phyloP scores from a whole-genome alignment of 352 stramenopile genomes.

The Globisporangium nunn region DNA sequence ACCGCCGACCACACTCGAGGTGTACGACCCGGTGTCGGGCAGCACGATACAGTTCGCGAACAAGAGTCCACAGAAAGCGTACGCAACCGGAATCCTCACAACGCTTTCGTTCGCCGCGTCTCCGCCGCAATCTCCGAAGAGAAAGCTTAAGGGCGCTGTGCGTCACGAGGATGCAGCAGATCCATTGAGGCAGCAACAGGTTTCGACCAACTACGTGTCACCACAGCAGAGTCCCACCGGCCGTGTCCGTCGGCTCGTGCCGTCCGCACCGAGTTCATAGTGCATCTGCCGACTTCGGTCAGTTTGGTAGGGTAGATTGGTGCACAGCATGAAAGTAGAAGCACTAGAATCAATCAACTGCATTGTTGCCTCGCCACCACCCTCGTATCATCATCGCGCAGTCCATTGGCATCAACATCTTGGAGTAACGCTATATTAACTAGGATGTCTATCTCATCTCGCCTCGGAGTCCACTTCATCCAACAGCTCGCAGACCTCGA shows the following conservation, averaged over 20 bases:
- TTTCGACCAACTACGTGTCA: background rate
- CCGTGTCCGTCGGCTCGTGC: conserved; percentile 5
- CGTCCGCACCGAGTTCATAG: background rate
- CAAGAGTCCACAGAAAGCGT: conserved; percentile 14
- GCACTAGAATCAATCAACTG: no score
- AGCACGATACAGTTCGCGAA: conserved; percentile 15
- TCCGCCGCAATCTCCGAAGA: conserved; percentile 3
- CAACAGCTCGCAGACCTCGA: background rate
- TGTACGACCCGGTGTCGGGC: conserved; percentile 43
- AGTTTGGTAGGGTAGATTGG: no score
- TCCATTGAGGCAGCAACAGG: background rate
- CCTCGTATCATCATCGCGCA: no score
- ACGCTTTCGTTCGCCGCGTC: conserved; percentile 2
- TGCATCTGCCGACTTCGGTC: background rate
- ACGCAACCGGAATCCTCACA: background rate
- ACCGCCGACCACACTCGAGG: conserved; percentile 10
- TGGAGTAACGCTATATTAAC: no score
- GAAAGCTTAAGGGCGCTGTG: background rate
- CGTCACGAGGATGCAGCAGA: no score
- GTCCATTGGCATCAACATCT: no score
- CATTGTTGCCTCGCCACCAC: no score
- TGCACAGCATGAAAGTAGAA: no score
- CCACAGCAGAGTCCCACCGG: conserved; percentile 3
- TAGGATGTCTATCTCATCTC: no score
- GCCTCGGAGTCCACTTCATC: background rate